Base-by-base conservation (phyloP, 805 yeast species). In the Barnettozyma sucrosica region DNA sequence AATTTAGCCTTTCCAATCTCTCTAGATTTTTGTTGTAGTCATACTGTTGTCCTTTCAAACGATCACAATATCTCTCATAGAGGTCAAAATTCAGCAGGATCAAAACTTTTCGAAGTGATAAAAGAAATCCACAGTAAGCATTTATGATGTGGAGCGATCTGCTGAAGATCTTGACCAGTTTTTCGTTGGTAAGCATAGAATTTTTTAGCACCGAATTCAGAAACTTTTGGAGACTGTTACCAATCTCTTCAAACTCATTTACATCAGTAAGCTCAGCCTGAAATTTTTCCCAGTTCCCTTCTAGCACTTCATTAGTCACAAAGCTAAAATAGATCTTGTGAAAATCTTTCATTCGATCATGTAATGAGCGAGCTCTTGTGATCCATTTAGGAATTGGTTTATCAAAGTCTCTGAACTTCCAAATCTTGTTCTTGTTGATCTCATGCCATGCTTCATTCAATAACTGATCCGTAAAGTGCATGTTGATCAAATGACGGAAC, bases 381-480 rank as follows among this genome's bases (percentile, higher is more conserved):
- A 84, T 76, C 79, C 85, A 77, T 45, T 70, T 72, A 25, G 69
- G 66, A 3, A 84, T 64, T 9, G 68, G 68, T 2, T 56, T 62
- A 33, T 74, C 67, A 46, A 66, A 70, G n/a, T 70, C 69, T 16
- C 59, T 61, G 58, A 74, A 74, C 41, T 70, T 72, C 97, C 97
- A 89, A 14, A 79, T 79, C n/a, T 67, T 64, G 16, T 85, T 79
- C 50, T 73, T 74, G 46, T 74, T 75, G 40, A 85, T 79, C 52
- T 83, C 89, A 36, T 73, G 66, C 96, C 96, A 88, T 1, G 87
- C 77, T 16, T 72, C 72, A 48, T 79, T 84, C 48, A 85, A 69
- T 14, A 75, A 66, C 52, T 75, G 75, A 55, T 79, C 80, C 7
- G 85, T 71, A 57, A 78, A 80, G 51, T 81, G 81, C n/a, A 88